A percentile compares a stretch with the other conserved stretches of the same genome.
These are phyloP conservation scores for Trichophyton simii DNA, from an alignment of 2,329 filamentous ascomycete species.

Conservation along the genomic window DNA sequence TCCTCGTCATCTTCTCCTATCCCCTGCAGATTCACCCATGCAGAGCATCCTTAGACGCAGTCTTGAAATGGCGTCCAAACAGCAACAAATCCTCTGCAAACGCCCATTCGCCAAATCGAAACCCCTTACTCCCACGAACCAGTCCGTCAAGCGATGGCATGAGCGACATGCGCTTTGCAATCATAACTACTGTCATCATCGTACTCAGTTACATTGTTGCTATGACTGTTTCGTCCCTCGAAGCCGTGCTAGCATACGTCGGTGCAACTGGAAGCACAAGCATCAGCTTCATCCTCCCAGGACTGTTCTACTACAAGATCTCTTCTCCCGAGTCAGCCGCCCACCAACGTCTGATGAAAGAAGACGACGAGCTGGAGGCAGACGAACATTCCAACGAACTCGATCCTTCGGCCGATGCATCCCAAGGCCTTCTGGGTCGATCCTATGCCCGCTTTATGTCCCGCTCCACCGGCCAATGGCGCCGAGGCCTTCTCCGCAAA, in stretches of 20 bases:
- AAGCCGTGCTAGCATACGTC: slow-evolving; percentile 87
- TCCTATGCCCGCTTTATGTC: slow-evolving; percentile 42
- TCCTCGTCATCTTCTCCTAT: slow-evolving; percentile 92
- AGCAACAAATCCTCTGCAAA: slow-evolving; percentile 23
- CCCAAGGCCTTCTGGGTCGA: slow-evolving; percentile 23
- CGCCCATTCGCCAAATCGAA: slow-evolving; percentile 33
- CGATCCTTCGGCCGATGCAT: slow-evolving; percentile 3
- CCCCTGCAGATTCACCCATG: slow-evolving; percentile 93
- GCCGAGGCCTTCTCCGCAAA: slow-evolving; percentile 52
- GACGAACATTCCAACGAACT: slow-evolving; percentile 24
- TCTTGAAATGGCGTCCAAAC: slow-evolving; percentile 76
- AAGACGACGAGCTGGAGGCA: slow-evolving; percentile 60
- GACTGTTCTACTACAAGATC: slow-evolving; percentile 97
- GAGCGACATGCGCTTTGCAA: slow-evolving; percentile 75
- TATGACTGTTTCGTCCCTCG: slow-evolving; percentile 79
- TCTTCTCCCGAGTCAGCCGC: slow-evolving; percentile 75
- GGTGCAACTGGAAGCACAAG: slow-evolving; percentile 88
- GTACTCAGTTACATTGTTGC: slow-evolving; percentile 75
- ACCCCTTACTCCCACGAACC: slow-evolving; percentile 27
- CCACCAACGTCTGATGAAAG: slow-evolving; percentile 77
- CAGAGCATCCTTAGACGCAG: slow-evolving; percentile 84
- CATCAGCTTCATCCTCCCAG: slow-evolving; percentile 93
- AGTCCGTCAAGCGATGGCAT: slow-evolving; percentile 40
- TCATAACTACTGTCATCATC: slow-evolving; percentile 77
- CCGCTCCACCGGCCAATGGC: slow-evolving; percentile 53